phyloP scores from a whole-genome alignment of 306 rosid genomes.

The Malus sieversii region DNA sequence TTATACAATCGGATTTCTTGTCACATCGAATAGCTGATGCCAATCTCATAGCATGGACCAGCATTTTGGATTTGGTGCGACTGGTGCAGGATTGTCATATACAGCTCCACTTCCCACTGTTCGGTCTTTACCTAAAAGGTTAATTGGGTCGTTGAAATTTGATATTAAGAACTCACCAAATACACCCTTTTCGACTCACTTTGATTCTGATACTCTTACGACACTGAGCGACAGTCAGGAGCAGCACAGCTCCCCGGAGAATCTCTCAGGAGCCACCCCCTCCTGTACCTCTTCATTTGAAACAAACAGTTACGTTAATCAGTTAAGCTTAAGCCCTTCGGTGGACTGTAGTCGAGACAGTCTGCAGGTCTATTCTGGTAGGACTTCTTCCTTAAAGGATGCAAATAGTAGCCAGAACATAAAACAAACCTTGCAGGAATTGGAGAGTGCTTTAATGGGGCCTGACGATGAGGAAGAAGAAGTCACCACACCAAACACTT shows the following conservation, averaged over 20 bases:
- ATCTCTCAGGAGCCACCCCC: slow-evolving; percentile 49
- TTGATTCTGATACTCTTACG: slow-evolving; percentile 55
- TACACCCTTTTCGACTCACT: slow-evolving; percentile 46
- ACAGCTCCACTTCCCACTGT: slow-evolving; percentile 44
- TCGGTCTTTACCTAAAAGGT: slow-evolving; percentile 45
- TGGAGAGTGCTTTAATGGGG: slow-evolving; percentile 84
- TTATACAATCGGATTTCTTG: neutral
- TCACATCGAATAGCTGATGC: slow-evolving; percentile 30
- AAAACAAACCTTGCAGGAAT: slow-evolving; percentile 44
- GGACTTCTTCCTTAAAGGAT: slow-evolving; percentile 28
- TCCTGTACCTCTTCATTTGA: slow-evolving; percentile 48
- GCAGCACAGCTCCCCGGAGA: slow-evolving; percentile 50
- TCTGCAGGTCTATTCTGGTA: slow-evolving; percentile 32
- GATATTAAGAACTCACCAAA: slow-evolving; percentile 61
- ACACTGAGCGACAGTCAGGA: slow-evolving; percentile 55
- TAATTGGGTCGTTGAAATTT: slow-evolving; percentile 55
- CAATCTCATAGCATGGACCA: slow-evolving; percentile 61
- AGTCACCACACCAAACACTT: slow-evolving; percentile 30
- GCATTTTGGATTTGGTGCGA: slow-evolving; percentile 41
- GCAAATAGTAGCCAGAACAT: slow-evolving; percentile 37
- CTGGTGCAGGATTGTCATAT: slow-evolving; percentile 48
- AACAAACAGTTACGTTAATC: slow-evolving; percentile 31
- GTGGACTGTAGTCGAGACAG: slow-evolving; percentile 25
- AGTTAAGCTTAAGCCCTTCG: slow-evolving; percentile 31
- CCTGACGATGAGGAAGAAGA: slow-evolving; percentile 55